Evolutionary conservation across 164 flowering plant genomes (phyloP).

Genomic region (Nymphaea colorata): DNA sequence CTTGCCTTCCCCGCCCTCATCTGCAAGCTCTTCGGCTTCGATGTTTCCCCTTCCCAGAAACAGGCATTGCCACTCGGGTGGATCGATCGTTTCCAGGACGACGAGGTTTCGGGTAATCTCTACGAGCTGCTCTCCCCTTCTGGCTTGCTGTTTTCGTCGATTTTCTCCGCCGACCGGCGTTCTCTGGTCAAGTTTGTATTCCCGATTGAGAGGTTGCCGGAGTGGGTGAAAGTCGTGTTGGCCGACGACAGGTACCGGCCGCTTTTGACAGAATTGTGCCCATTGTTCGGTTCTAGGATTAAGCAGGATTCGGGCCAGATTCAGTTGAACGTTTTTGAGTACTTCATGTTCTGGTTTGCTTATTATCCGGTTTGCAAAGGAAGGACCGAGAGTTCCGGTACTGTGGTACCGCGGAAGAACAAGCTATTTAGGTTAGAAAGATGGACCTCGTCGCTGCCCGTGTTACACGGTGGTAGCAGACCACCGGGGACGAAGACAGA

Average conservation of each 20-base stretch:
- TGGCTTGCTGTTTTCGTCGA: conserved; percentile 41
- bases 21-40: conserved; percentile 68
- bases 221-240: conserved; percentile 56
- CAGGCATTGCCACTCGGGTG: conserved; percentile 27
- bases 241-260: conserved; percentile 26
- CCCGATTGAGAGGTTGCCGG: conserved; percentile 70
- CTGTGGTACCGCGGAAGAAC: conserved; percentile 15
- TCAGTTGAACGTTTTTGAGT: conserved; percentile 73
- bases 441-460: conserved; percentile 56
- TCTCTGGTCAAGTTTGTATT: conserved; percentile 65
- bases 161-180: conserved; percentile 47
- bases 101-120: conserved; percentile 20
- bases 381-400: conserved; percentile 6
- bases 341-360: conserved; percentile 85
- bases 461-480: conserved; percentile 24
- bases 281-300: conserved; percentile 43
- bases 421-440: conserved; percentile 45
- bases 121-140: conserved; percentile 53
- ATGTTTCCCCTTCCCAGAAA: conserved; percentile 14
- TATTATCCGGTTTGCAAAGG: conserved; percentile 76
- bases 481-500: conserved; percentile 25
- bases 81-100: conserved; percentile 42
- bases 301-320: conserved; percentile 41
- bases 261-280: conserved; percentile 41
- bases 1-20: conserved; percentile 64